Base-by-base conservation (phyloP, 2,329 filamentous ascomycete species). In the Myriosclerotinia curreyana region DNA sequence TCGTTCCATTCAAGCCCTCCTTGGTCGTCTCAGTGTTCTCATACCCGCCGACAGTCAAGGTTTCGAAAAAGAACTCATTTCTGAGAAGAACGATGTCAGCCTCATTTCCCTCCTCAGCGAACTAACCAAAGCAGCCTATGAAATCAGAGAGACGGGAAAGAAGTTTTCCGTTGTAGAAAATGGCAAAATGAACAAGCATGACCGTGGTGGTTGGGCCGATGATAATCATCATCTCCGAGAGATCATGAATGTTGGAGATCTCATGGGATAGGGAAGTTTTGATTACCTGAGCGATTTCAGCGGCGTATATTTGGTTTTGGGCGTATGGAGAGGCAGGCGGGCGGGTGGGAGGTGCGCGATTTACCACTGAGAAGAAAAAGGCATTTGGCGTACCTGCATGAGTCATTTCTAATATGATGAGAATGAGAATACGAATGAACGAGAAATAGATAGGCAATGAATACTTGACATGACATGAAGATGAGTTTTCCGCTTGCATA, bases 1-100 rank as follows among this genome's bases (percentile, higher is more conserved):
- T 40, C 92, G 95, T 67, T 91, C 91, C 68, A 92, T 97, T 68
- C 90, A 93, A 72, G 89, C 93, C 2, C 87, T 97, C 49, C 84
- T 96, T 67, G 88, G 88, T 58, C 89, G 94, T 60, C 83, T 97
- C 36, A 89, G 90, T 48, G 87, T 98, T 22, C 83, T 97, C 62
- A 86, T 89, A 5, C 92, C 94, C 3, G 72, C 88, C 2, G 83
- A 91, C 70, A 78, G 81, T 34, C 80, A 82, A 51, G 81, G 84
- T 0, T 91, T 94, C 73, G 81, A 86, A 36, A 80, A 83, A 42
- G 89, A 96, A 75, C 84, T 90, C 46, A 80, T 89, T 46, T 86
- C 89, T 61, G 90, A 96, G 77, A 82, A 87, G 66, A 95, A 96
- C 72, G 92, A 98, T 71, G 92, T 96, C 36, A 83, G 88, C 62